Evolutionary conservation across 106 monocot species (phyloP).

Genomic region (Cymbidium sinense): DNA sequence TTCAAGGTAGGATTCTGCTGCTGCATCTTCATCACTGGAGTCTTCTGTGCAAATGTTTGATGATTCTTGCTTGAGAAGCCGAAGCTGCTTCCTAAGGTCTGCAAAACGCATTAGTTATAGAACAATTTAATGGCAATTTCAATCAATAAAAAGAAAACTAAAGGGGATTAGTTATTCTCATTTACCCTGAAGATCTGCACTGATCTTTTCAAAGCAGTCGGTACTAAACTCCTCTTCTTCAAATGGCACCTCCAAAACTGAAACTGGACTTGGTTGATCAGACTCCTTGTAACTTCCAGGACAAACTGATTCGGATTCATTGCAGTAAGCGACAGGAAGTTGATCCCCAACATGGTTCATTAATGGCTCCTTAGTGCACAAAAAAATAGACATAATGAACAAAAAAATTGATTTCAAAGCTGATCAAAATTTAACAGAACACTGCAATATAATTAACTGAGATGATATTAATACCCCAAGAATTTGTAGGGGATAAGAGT

Average conservation of each 20-base stretch:
- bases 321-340: background rate
- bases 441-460: no score
- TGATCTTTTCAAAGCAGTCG: constrained; percentile 63
- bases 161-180: background rate
- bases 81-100: constrained; percentile 67
- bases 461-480: no score
- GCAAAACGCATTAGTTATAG: background rate
- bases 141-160: background rate
- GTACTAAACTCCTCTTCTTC: constrained; percentile 34
- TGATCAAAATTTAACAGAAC: no score
- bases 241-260: constrained; percentile 49
- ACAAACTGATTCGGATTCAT: background rate
- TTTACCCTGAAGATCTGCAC: constrained; percentile 69
- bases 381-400: background rate
- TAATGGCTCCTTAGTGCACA: background rate
- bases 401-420: background rate
- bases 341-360: constrained; percentile 2
- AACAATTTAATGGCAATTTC: background rate
- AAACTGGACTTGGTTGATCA: constrained; percentile 62
- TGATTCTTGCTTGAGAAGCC: constrained; percentile 48
- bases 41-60: constrained; percentile 13
- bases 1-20: background rate
- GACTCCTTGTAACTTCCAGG: constrained; percentile 20
- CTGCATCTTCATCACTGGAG: constrained; percentile 37
- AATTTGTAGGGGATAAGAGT: no score